Conservation (phyloP, 2,329 filamentous ascomycete species). For the Diaporthe sp. region DNA sequence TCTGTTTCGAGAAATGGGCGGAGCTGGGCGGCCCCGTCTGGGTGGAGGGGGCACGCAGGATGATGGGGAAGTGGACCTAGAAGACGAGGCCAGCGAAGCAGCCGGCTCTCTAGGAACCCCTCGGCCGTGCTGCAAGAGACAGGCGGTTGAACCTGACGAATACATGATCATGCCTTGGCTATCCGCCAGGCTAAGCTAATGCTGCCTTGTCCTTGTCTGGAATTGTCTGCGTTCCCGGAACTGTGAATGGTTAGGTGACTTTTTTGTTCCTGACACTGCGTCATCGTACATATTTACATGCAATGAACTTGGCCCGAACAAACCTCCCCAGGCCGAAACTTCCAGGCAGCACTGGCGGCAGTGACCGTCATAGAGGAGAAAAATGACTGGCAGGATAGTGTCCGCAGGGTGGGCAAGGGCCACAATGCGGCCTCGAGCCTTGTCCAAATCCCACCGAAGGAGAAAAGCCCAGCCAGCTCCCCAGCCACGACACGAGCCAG, state of each 20-base stretch:
- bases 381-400: background rate
- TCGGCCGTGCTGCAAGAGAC: slow-evolving; percentile 8
- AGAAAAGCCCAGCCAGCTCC: slow-evolving; percentile 17
- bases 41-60: slow-evolving; percentile 15
- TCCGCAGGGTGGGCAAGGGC: slow-evolving; percentile 24
- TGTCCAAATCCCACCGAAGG: background rate
- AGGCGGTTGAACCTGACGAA: slow-evolving; percentile 27
- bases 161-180: slow-evolving; percentile 18
- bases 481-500: slow-evolving; percentile 33
- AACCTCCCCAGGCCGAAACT: background rate
- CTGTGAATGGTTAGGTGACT: background rate
- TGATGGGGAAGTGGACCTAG: slow-evolving; percentile 20
- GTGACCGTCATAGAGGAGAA: background rate
- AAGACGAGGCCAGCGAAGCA: slow-evolving; percentile 24
- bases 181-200: slow-evolving; percentile 1
- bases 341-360: slow-evolving; percentile 27
- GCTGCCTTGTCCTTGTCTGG: background rate
- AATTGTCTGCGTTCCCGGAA: background rate
- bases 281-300: slow-evolving; percentile 24
- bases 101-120: background rate
- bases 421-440: slow-evolving; percentile 15
- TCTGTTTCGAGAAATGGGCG: slow-evolving; percentile 18
- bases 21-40: background rate
- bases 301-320: background rate
- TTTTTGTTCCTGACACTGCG: background rate